phyloP scores from a whole-genome alignment of 306 rosid genomes.

The Senna tora region DNA sequence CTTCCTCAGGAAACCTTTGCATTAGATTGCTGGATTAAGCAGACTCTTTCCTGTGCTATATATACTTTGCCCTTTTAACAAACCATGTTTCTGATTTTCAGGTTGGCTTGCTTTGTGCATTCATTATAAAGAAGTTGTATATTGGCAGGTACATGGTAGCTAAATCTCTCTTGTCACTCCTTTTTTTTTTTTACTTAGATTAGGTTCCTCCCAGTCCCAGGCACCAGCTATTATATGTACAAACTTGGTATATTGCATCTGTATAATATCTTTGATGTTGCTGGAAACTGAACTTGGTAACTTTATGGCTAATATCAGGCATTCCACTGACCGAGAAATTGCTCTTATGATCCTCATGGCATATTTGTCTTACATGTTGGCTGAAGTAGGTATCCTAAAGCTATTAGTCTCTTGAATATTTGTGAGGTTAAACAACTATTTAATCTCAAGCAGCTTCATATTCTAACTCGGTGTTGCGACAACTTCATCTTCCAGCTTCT shows the following conservation, averaged over 20 bases:
- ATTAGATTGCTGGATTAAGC: constrained; percentile 13
- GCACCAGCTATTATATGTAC: neutral
- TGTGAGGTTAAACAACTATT: neutral
- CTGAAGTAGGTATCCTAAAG: constrained; percentile 52
- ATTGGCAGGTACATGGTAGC: constrained; percentile 49
- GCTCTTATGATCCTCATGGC: constrained; percentile 70
- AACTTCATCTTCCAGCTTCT: constrained; percentile 48
- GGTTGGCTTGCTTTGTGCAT: constrained; percentile 62
- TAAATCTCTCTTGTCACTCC: neutral
- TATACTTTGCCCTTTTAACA: neutral
- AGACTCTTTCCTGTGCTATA: neutral
- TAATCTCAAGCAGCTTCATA: neutral
- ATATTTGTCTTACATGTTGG: constrained; percentile 60
- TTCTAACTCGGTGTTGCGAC: constrained; percentile 29
- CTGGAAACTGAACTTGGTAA: constrained; percentile 12
- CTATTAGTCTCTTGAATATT: constrained; percentile 3
- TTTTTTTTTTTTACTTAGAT: neutral
- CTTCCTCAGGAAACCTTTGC: neutral
- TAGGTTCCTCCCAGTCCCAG: neutral
- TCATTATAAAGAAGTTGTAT: constrained; percentile 54
- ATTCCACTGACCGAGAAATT: constrained; percentile 66
- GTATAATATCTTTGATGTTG: neutral
- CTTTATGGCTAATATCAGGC: constrained; percentile 43
- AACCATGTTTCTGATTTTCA: constrained; percentile 35
- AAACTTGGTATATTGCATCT: neutral